Evolutionary conservation across 768 basidiomycete species (phyloP), one percentile per base, ranked within the genome.

Genomic region (Megacollybia marginata): DNA sequence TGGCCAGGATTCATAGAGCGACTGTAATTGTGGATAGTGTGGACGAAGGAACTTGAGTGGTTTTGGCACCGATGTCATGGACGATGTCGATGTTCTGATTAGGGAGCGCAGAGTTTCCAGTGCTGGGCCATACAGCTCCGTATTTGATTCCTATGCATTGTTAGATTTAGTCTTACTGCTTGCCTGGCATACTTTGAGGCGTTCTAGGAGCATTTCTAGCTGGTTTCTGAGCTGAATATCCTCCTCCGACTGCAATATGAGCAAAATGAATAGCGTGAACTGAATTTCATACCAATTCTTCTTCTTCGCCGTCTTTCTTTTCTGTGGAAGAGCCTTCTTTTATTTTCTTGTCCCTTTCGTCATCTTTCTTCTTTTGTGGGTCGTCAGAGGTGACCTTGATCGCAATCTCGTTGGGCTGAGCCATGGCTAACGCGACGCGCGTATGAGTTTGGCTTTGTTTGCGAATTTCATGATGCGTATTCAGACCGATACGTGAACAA

Each of bases 51-150:
- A 99, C 70, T 99, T 99, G 51, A 99, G 78, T 28, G 96, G 96
- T 72, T 99, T 98, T 1, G 96, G 96, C 9, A 99, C 95, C 19
- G 92, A 94, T 10, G 96, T 99, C 95, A 99, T 98, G 6, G 93
- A 96, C 13, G 91, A 94, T 4, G 96, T 99, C 10, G 93, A 93
- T 6, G 95, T 97, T 61, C 92, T 78, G 60, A 98, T 98, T 40
- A 98, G 74, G 7, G 88, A 92, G 44, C 95, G 81, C 9, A 99
- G 76, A 4, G 92, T 92, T 70, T 99, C 95, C 12, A 99, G 76
- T 23, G 95, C 92, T 19, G 94, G 86, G 15, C 83, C 75, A 65
- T 97, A 92, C 32, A 98, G 75, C 32, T 79, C 74, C 1, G 82
- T 85, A 61, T 96, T 83, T 51, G 88, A 62, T 83, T 99, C 95